These are phyloP conservation scores for Ustilago bromivora DNA, from an alignment of 1,284 basidiomycete genomes.

Conservation along the genomic window DNA sequence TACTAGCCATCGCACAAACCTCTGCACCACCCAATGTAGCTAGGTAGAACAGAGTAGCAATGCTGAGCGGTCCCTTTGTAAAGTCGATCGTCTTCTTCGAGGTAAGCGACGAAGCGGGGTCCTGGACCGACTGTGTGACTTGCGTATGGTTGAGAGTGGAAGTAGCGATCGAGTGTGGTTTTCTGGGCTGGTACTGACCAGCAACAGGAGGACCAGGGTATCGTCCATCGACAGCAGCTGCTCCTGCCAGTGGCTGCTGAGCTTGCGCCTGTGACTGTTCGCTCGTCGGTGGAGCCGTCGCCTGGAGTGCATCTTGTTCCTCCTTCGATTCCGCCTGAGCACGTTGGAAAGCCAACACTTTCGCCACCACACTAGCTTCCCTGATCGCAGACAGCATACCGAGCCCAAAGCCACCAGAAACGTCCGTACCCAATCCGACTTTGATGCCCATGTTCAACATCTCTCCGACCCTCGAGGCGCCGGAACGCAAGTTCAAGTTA, in stretches of 20 bases:
- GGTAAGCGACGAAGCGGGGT: slow-evolving; percentile 36
- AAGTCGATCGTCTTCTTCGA: slow-evolving; percentile 70
- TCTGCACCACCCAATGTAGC: slow-evolving; percentile 92
- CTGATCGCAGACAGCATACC: slow-evolving; percentile 87
- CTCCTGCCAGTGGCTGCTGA: slow-evolving; percentile 34
- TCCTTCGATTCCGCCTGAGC: slow-evolving; percentile 42
- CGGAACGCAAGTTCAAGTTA: slow-evolving; percentile 89
- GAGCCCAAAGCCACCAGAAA: slow-evolving; percentile 86
- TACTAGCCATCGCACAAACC: slow-evolving; percentile 79
- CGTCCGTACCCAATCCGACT: slow-evolving; percentile 86
- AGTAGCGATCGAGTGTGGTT: slow-evolving; percentile 41
- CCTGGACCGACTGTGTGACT: slow-evolving; percentile 30
- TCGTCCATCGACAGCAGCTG: slow-evolving; percentile 37
- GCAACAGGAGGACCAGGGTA: slow-evolving; percentile 48
- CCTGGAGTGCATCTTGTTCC: slow-evolving; percentile 20
- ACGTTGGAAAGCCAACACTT: slow-evolving; percentile 74
- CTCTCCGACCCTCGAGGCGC: slow-evolving; percentile 81
- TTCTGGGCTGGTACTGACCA: slow-evolving; percentile 44
- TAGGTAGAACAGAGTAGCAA: slow-evolving; percentile 85
- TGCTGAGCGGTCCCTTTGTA: slow-evolving; percentile 76
- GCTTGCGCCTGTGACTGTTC: slow-evolving; percentile 25
- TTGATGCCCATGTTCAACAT: slow-evolving; percentile 88
- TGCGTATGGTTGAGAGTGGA: slow-evolving; percentile 35
- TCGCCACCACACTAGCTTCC: slow-evolving; percentile 84
- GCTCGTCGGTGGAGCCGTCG: slow-evolving; percentile 25